Base-by-base conservation (phyloP, 768 basidiomycete genomes). In the Artomyces pyxidatus region DNA sequence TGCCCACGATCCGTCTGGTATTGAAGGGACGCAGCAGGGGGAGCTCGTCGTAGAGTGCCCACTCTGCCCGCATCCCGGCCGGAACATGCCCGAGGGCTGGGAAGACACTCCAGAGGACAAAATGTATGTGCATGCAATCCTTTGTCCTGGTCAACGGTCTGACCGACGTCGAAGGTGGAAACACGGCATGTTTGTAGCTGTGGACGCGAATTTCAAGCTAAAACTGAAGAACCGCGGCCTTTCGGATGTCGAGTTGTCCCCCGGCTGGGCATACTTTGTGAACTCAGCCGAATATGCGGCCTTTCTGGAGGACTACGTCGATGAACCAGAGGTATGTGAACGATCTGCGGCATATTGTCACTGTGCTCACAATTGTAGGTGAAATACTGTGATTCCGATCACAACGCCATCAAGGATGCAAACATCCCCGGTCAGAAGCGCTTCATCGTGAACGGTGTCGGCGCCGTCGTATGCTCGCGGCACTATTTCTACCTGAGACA, bases 61-160 rank as follows among this genome's bases (percentile, higher is more conserved):
- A 1, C 59, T 60, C 0, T 64, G 62, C 29, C 61, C 62, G 16
- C 47, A 54, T 6, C 58, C 58, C 4, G 48, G 43, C 6, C 19
- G 27, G 8, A 64, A 61, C 50, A 35, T 59, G 1, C 58, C 58
- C 3, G 17, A 32, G 8, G 53, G 48, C 12, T 61, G 56, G 57
- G 26, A 59, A 11, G n/a, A 37, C 8, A 44, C 40, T 2, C 49
- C 59, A 1, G 32, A 28, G 9, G 42, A 49, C 3, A 42, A 48
- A 17, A 47, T 32, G 62, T 59, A 51, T 5, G 56, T n/a, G n/a
- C n/a, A n/a, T n/a, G n/a, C n/a, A n/a, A n/a, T n/a, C n/a, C n/a
- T n/a, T n/a, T n/a, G n/a, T n/a, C n/a, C n/a, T n/a, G n/a, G n/a
- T n/a, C n/a, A n/a, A n/a, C n/a, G n/a, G n/a, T n/a, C n/a, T n/a